Conservation (phyloP, 2,329 filamentous ascomycete genomes). For the Pyrenophora teres region DNA sequence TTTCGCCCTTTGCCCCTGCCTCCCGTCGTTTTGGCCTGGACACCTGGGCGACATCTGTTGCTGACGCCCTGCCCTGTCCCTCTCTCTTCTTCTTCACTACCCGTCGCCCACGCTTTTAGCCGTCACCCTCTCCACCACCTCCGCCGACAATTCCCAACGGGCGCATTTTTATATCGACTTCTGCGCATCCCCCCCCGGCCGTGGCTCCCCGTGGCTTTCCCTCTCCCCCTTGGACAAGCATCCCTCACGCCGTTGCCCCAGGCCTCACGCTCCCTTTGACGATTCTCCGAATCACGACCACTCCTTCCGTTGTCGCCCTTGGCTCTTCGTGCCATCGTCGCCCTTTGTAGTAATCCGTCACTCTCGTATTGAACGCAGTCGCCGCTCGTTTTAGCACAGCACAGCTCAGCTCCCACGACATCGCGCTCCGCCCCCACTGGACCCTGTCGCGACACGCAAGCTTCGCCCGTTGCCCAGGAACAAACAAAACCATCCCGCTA, state of each 20-base stretch:
- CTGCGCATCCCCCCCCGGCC: conserved; percentile 32
- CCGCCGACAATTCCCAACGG: conserved; percentile 46
- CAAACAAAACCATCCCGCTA: conserved; percentile 23
- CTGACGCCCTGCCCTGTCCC: conserved; percentile 15
- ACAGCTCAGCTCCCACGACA: conserved; percentile 8
- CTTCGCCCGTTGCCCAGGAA: conserved; percentile 28
- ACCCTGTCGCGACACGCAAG: conserved; percentile 29
- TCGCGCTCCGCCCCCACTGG: conserved; percentile 13
- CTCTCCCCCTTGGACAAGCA: conserved; percentile 21
- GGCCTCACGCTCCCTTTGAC: conserved; percentile 43
- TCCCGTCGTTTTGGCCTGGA: conserved; percentile 24
- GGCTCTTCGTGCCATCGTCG: conserved; percentile 15
- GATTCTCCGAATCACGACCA: conserved; percentile 45
- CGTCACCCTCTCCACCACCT: conserved; percentile 26
- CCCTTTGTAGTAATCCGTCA: conserved; percentile 25
- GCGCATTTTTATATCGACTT: conserved; percentile 33
- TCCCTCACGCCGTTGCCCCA: conserved; percentile 20
- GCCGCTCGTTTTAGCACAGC: conserved; percentile 32
- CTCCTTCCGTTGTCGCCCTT: conserved; percentile 33
- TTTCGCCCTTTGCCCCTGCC: conserved; percentile 21
- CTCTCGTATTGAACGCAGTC: conserved; percentile 25
- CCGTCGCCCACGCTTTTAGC: conserved; percentile 17
- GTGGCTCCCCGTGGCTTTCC: conserved; percentile 24
- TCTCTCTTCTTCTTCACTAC: conserved; percentile 24
- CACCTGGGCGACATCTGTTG: conserved; percentile 20